These are phyloP conservation scores for Boletus rubropictus DNA, from an alignment of 768 basidiomycete genomes.

Conservation along the genomic window DNA sequence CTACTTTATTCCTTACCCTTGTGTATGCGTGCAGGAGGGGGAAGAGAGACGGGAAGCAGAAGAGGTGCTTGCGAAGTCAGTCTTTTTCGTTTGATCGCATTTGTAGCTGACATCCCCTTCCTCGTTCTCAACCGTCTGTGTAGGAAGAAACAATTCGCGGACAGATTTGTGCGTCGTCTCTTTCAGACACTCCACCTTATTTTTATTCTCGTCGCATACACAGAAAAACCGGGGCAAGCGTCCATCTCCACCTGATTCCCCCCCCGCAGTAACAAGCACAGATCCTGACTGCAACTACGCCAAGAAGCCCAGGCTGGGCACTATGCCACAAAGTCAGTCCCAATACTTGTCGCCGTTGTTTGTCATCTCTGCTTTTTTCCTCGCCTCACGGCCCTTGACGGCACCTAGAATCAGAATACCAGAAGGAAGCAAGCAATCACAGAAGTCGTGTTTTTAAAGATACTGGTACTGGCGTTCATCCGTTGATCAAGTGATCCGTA, in stretches of 20 bases:
- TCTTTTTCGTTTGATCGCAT: constrained; percentile 1
- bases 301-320: constrained; percentile 38
- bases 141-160: constrained; percentile 58
- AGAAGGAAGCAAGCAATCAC: constrained; percentile 35
- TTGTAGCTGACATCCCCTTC: background rate
- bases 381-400: background rate
- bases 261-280: constrained; percentile 30
- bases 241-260: constrained; percentile 35
- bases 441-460: constrained; percentile 40
- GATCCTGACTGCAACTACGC: constrained; percentile 28
- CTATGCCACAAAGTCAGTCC: constrained; percentile 29
- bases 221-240: constrained; percentile 61
- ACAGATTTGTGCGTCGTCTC: constrained; percentile 49
- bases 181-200: background rate
- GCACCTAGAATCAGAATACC: constrained; percentile 26
- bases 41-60: constrained; percentile 52
- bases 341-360: background rate
- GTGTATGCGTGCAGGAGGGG: constrained; percentile 40
- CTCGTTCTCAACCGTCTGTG: background rate
- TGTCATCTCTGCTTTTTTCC: background rate
- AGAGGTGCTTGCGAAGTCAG: constrained; percentile 46
- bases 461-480: constrained; percentile 33
- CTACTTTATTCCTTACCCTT: background rate
- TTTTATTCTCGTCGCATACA: too few species aligned
- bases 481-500: constrained; percentile 37